phyloP scores from a whole-genome alignment of 75 land plant genomes.

The Sequoiadendron giganteum region DNA sequence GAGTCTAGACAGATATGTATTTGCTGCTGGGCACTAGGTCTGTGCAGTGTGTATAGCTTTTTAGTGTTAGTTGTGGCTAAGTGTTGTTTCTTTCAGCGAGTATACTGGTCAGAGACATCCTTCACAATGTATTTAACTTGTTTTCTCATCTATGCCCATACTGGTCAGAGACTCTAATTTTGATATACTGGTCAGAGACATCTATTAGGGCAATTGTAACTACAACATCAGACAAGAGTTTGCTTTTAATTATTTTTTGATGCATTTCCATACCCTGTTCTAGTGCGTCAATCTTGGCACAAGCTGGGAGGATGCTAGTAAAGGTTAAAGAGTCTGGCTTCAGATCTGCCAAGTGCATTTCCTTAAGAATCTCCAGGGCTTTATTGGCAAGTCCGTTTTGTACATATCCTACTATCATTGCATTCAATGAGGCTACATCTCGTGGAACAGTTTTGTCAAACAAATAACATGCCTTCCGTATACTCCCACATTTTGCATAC shows the following conservation, averaged over 20 bases:
- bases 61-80: too few relatives aligned
- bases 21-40: too few relatives aligned
- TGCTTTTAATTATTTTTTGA: background rate
- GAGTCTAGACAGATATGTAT: too few relatives aligned
- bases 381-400: background rate
- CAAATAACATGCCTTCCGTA: constrained; percentile 17
- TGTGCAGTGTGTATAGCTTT: too few relatives aligned
- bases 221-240: background rate
- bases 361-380: constrained; percentile 9
- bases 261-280: background rate
- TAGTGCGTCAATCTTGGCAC: background rate
- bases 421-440: constrained; percentile 14
- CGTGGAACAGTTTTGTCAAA: constrained; percentile 1
- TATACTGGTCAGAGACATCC: too few relatives aligned
- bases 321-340: background rate
- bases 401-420: constrained; percentile 16
- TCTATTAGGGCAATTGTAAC: constrained; percentile 16
- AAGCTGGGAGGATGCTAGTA: background rate
- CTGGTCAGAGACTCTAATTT: too few relatives aligned
- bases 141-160: too few relatives aligned
- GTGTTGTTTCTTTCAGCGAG: too few relatives aligned
- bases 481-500: constrained; percentile 22
- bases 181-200: too few relatives aligned
- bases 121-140: too few relatives aligned
- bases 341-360: background rate